Conservation (phyloP, 2,329 filamentous ascomycete genomes). For the Curvularia sp. region DNA sequence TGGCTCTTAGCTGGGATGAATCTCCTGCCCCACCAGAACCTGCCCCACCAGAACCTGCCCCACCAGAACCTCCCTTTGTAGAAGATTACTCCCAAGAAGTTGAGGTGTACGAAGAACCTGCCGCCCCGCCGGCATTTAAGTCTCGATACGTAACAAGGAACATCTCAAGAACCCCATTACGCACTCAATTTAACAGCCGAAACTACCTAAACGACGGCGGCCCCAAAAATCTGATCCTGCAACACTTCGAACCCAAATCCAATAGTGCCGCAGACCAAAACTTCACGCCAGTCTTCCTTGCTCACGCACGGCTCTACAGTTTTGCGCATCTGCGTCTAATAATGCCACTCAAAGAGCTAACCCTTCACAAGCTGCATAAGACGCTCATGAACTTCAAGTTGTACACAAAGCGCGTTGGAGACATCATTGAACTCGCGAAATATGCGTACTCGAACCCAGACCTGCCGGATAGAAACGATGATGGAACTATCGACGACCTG, state of each 20-base stretch:
- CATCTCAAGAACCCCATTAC: not conserved
- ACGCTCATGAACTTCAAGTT: not conserved
- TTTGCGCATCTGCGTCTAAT: not conserved
- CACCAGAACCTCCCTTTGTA: not conserved
- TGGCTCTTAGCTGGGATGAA: not conserved
- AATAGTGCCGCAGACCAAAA: not conserved
- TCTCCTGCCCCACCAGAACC: not conserved
- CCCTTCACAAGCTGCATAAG: not conserved
- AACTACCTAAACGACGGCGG: not conserved
- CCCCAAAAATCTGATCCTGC: not conserved
- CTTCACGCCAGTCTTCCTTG: not conserved
- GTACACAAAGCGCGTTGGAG: conserved; percentile 1
- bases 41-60: not conserved
- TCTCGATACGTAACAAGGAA: not conserved
- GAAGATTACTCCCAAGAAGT: not conserved
- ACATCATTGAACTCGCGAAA: not conserved
- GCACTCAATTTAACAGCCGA: not conserved
- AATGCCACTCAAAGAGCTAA: not conserved
- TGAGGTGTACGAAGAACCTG: not conserved
- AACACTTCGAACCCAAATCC: not conserved
- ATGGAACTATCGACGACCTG: not conserved
- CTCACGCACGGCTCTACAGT: not conserved
- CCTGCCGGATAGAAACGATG: not conserved
- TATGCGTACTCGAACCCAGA: not conserved
- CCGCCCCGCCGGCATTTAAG: not conserved